Conservation (phyloP, 345 rosid species). For the Anastatica hierochuntica region DNA sequence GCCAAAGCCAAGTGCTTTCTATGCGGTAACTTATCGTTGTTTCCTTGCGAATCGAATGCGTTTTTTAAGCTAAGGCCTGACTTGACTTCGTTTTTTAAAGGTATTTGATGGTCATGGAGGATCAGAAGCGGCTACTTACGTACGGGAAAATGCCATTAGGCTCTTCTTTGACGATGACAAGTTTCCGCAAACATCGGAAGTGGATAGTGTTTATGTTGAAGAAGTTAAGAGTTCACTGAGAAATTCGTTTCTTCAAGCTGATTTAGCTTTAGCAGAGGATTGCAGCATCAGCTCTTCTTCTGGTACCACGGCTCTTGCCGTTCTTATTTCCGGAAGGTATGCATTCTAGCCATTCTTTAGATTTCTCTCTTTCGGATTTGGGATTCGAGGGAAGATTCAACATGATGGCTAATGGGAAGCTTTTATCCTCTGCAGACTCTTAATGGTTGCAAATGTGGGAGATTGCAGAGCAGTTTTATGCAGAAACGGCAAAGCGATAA, state of each 20-base stretch:
- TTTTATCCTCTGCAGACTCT: conserved; percentile 32
- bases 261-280: conserved; percentile 64
- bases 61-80: not conserved
- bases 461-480: conserved; percentile 30
- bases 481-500: conserved; percentile 25
- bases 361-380: too few relatives aligned
- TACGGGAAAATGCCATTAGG: conserved; percentile 56
- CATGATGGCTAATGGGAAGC: not conserved
- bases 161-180: conserved; percentile 57
- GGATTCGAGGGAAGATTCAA: not conserved
- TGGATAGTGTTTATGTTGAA: conserved; percentile 41
- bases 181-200: conserved; percentile 42
- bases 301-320: conserved; percentile 80
- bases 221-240: conserved; percentile 50
- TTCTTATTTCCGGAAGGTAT: conserved; percentile 35
- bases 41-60: not conserved
- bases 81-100: conserved; percentile 3
- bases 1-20: conserved; percentile 68
- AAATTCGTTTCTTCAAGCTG: conserved; percentile 60
- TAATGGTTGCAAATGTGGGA: conserved; percentile 36
- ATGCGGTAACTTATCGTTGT: conserved; percentile 37
- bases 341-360: not conserved
- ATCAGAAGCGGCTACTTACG: conserved; percentile 69
- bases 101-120: conserved; percentile 95
- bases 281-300: conserved; percentile 53